Evolutionary conservation across 75 land plant species (phyloP), one percentile per base, ranked within the genome.

Genomic region (Picea glauca): DNA sequence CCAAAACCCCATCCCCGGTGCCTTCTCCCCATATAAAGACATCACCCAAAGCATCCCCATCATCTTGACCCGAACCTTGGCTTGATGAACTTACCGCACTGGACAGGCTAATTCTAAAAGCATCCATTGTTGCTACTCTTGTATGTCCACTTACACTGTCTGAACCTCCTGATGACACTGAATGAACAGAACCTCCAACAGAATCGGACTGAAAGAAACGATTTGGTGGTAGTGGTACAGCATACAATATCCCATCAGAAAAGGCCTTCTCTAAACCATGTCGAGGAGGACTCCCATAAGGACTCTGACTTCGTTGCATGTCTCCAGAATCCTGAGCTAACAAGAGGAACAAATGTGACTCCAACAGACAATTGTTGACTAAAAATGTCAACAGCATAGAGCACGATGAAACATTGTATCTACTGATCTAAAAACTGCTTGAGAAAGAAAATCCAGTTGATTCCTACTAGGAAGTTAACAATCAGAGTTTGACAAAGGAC

Each of bases 1-100:
- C 94, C 58, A 92, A 58, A 65, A 90, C 81, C 62, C 90, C 96
- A 77, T 93, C 96, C 9, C 94, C 94, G 6, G 80, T 84, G 64
- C 96, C 86, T 88, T 93, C 96, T 3, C 96, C 96, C 96, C 96
- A 93, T 33, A 93, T 91, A 76, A 92, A 91, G 60, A 93, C 91
- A 85, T 93, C 96, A 0, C 96, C 96, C 70, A 93, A 82, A 65
- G 96, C 92, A 86, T 93, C 96, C 65, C 92, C 90, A 79, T 93
- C 96, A 82, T 93, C 96, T 76, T 89, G 94, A 72, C 94, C 94
- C 74, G 94, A 93, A 23, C 96, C 96, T 77, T 93, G 96, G 79
- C 96, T 93, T 38, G 96, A 93, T 62, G 96, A 91, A 76, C 96
- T 93, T 66, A 91, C 94, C 72, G 94, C 94, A 82, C 96, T 93